Base-by-base conservation (phyloP, 2,329 filamentous ascomycete species). In the Chaetomium sp. region DNA sequence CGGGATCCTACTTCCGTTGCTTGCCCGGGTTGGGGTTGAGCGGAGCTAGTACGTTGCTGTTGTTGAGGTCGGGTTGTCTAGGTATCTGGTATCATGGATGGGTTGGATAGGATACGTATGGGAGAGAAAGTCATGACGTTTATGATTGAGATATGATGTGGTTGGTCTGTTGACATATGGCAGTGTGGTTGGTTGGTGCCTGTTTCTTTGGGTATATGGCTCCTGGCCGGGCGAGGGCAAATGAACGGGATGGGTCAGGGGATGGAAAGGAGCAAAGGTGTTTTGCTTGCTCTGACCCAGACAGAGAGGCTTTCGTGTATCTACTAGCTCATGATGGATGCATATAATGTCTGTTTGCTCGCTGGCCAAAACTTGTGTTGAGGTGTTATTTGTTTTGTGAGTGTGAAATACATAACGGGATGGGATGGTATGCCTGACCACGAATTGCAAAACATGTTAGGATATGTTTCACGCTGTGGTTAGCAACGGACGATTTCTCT, bases 241-340 rank as follows among this genome's bases (percentile, higher is more conserved):
- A 13, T 54, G 42, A 38, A 9, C 21, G 35, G 54, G 33, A 49
- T n/a, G 42, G 60, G 29, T 27, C 16, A 45, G 27, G 13, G 54
- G 33, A n/a, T 29, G 19, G 51, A 7, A 27, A 6, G 53, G 42
- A n/a, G 33, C 6, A 13, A 21, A 38, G 29, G 57, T 16, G n/a
- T 25, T 50, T 12, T 42, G 31, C 42, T 50, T 47, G 19, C 51
- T 60, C 57, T 53, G 53, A n/a, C 57, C 50, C 31, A 57, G 53
- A 45, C 33, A 60, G 57, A 60, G 57, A 55, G 58, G 47, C 51
- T 51, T 57, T 60, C 45, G 33, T 64, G 45, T 64, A 60, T 57
- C 42, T 64, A 64, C 29, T 57, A 60, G 27, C 33, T 54, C 50
- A 4, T 57, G 13, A 29, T 33, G 53, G 25, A 29, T 51, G 63